Evolutionary conservation across 805 yeast genomes (phyloP).

Genomic region (Starmerella geochares): DNA sequence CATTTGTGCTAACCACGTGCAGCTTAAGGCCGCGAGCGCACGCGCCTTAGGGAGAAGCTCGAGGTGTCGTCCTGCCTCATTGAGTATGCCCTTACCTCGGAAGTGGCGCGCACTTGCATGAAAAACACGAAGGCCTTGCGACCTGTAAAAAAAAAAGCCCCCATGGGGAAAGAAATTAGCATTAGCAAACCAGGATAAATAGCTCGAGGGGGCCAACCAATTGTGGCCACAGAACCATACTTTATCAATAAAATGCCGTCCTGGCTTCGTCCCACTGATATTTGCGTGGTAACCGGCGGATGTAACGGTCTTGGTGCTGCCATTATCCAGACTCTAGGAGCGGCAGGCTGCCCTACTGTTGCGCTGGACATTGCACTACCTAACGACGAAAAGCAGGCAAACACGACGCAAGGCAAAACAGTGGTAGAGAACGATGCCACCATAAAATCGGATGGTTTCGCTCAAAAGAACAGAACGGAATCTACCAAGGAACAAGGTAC

Average conservation of each 20-base stretch:
- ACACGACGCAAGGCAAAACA: no score
- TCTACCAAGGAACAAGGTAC: no score
- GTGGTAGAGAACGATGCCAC: background rate
- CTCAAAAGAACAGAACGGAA: no score
- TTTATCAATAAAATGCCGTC: background rate
- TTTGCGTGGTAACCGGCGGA: constrained; percentile 78
- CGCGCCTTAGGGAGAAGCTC: no score
- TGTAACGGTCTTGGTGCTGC: constrained; percentile 65
- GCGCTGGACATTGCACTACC: constrained; percentile 47
- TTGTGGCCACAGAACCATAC: background rate
- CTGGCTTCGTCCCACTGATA: constrained; percentile 36
- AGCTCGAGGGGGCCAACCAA: background rate
- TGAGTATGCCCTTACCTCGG: background rate
- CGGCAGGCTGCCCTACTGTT: constrained; percentile 43
- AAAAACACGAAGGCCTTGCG: no score
- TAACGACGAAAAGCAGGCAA: no score
- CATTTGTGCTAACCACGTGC: no score
- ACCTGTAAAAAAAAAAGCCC: no score
- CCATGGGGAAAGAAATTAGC: background rate
- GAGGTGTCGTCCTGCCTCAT: background rate
- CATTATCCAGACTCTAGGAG: constrained; percentile 41
- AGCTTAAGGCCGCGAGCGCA: no score
- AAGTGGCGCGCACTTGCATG: background rate
- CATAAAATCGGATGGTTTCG: no score
- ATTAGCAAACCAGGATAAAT: background rate